phyloP scores from a whole-genome alignment of 2,329 filamentous ascomycete species.

The Colletotrichum ledebouriae region DNA sequence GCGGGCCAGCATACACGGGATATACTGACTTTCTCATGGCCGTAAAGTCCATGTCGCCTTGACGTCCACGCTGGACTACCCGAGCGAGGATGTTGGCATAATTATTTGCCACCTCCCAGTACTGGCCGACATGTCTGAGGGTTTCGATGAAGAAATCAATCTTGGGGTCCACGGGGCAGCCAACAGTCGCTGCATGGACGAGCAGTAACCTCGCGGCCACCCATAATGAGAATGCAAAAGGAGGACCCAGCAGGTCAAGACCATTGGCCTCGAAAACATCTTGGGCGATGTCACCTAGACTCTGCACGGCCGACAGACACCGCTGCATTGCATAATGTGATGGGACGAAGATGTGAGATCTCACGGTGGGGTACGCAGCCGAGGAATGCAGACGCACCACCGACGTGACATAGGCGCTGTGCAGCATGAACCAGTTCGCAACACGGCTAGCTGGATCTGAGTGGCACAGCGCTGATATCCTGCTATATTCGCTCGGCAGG shows the following conservation, averaged over 20 bases:
- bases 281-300: conserved; percentile 57
- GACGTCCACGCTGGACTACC: conserved; percentile 53
- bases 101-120: conserved; percentile 59
- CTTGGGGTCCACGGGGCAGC: conserved; percentile 53
- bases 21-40: conserved; percentile 57
- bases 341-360: conserved; percentile 58
- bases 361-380: conserved; percentile 57
- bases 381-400: conserved; percentile 60
- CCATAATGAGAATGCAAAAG: conserved; percentile 61
- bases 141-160: conserved; percentile 61
- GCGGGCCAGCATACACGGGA: neutral
- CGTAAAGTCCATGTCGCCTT: conserved; percentile 53
- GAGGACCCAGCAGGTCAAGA: conserved; percentile 57
- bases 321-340: conserved; percentile 61
- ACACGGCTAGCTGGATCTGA: conserved; percentile 60
- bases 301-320: conserved; percentile 59
- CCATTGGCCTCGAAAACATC: conserved; percentile 60
- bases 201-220: conserved; percentile 57
- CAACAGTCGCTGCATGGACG: conserved; percentile 57
- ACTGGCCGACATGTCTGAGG: conserved; percentile 56
- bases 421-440: conserved; percentile 62
- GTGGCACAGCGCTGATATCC: conserved; percentile 60
- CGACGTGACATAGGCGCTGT: conserved; percentile 59
- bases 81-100: conserved; percentile 58
- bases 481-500: conserved; percentile 59